Percentiles rank a stretch among this genome's conserved stretches.
phyloP scores from a whole-genome alignment of 371 early-diverging fungal genomes.

The Lichtheimia corymbifera region DNA sequence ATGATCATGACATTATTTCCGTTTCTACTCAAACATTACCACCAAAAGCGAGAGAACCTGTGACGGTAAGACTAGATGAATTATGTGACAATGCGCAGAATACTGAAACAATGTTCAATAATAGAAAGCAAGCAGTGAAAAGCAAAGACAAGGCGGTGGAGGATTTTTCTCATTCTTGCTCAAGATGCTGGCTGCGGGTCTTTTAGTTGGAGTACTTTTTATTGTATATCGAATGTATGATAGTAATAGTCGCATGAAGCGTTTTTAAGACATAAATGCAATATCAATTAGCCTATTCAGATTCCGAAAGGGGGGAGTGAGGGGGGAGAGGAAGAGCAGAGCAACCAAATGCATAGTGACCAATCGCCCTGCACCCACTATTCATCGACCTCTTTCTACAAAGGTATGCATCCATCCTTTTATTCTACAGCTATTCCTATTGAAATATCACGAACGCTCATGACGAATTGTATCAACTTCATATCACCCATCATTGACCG shows the following conservation, averaged over 20 bases:
- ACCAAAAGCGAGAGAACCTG: slow-evolving; percentile 35
- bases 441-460: background rate
- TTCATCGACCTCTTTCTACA: slow-evolving; percentile 6
- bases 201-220: slow-evolving; percentile 55
- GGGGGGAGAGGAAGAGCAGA: background rate
- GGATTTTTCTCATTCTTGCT: slow-evolving; percentile 52
- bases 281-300: too few relatives aligned
- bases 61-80: slow-evolving; percentile 12
- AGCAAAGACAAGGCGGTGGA: slow-evolving; percentile 19
- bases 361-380: too few relatives aligned
- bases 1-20: slow-evolving; percentile 81
- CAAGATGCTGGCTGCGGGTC: slow-evolving; percentile 58
- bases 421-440: background rate
- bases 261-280: slow-evolving; percentile 34
- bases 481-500: background rate
- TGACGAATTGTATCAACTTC: background rate
- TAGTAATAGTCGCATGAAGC: slow-evolving; percentile 64
- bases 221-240: slow-evolving; percentile 62
- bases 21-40: slow-evolving; percentile 55
- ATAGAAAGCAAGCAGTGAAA: background rate
- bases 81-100: background rate
- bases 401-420: slow-evolving; percentile 11
- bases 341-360: background rate
- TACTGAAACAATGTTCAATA: background rate
- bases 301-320: background rate